A percentile compares a stretch with the other conserved stretches of the same genome.
Evolutionary conservation across 2,329 filamentous ascomycete species (phyloP).

Genomic region (Sphaerulina musiva): DNA sequence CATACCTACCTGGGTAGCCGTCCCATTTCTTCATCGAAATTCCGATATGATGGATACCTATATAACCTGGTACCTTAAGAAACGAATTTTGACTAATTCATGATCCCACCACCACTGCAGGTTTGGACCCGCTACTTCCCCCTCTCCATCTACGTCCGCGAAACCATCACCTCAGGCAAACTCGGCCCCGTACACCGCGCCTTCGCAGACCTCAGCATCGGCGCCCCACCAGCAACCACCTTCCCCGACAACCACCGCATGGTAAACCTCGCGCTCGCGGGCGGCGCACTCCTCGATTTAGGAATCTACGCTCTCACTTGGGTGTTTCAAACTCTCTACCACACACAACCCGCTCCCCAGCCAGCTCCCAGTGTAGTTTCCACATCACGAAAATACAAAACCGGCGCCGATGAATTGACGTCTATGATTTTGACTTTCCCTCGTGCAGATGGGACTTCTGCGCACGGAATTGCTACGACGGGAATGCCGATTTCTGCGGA

Average conservation of each 20-base stretch:
- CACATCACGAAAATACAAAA: slow-evolving; percentile 63
- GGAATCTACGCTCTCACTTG: slow-evolving; percentile 86
- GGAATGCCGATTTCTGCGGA: slow-evolving; percentile 57
- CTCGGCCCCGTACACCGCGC: slow-evolving; percentile 53
- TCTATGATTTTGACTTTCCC: slow-evolving; percentile 73
- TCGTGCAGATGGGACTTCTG: slow-evolving; percentile 45
- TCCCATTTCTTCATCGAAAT: neutral
- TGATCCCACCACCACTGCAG: neutral
- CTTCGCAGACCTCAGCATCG: slow-evolving; percentile 54
- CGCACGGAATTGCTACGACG: slow-evolving; percentile 61
- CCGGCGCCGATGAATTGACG: slow-evolving; percentile 72
- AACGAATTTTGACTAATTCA: too few relatives aligned
- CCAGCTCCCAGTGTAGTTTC: slow-evolving; percentile 59
- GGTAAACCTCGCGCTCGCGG: slow-evolving; percentile 75
- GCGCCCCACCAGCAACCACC: slow-evolving; percentile 54
- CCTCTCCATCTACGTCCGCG: slow-evolving; percentile 66
- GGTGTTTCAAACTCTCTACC: slow-evolving; percentile 85
- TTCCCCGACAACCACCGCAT: slow-evolving; percentile 63
- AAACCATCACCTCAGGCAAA: slow-evolving; percentile 53
- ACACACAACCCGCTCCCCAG: slow-evolving; percentile 60
- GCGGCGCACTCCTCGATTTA: slow-evolving; percentile 74
- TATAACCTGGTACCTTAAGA: too few relatives aligned
- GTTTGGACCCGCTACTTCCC: slow-evolving; percentile 90
- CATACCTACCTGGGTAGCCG: neutral
- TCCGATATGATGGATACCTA: too few relatives aligned